A percentile compares a stretch with the other conserved stretches of the same genome.
Conservation (phyloP, 2,329 filamentous ascomycete species). For the Aspergillus ochraceoroseus region DNA sequence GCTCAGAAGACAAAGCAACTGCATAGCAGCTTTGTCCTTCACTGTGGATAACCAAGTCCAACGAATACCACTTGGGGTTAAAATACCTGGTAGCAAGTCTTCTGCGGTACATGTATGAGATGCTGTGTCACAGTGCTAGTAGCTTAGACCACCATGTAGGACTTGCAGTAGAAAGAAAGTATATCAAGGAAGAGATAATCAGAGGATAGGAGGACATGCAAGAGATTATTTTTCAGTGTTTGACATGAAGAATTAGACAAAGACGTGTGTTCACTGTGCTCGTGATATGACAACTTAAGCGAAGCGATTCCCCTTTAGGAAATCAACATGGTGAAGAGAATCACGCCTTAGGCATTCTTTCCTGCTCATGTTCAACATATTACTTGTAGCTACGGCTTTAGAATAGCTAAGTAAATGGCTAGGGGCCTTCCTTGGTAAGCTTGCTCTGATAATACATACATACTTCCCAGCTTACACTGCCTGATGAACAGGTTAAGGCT, state of each 20-base stretch:
- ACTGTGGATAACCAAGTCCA: too few species aligned
- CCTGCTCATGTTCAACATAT: neutral
- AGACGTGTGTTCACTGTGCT: slow-evolving; percentile 10
- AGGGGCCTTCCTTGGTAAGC: too few species aligned
- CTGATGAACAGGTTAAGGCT: neutral
- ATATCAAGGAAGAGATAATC: neutral
- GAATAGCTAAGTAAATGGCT: too few species aligned
- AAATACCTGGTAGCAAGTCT: too few species aligned
- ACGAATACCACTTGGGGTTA: too few species aligned
- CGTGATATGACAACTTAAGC: slow-evolving; percentile 13
- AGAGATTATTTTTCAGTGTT: neutral
- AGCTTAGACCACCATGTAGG: too few species aligned
- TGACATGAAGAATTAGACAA: slow-evolving; percentile 6
- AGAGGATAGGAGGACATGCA: neutral
- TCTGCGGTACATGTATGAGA: too few species aligned
- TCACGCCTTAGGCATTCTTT: slow-evolving; percentile 5
- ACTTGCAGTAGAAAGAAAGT: neutral
- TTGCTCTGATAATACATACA: too few species aligned
- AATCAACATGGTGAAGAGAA: slow-evolving; percentile 10
- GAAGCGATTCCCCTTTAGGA: slow-evolving; percentile 19
- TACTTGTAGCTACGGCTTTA: neutral
- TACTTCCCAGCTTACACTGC: neutral
- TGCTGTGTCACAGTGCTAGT: too few species aligned
- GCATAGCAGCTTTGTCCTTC: too few species aligned
- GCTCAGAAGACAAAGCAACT: too few species aligned